Conservation (phyloP, 306 rosid species). For the Cicer bijugum region DNA sequence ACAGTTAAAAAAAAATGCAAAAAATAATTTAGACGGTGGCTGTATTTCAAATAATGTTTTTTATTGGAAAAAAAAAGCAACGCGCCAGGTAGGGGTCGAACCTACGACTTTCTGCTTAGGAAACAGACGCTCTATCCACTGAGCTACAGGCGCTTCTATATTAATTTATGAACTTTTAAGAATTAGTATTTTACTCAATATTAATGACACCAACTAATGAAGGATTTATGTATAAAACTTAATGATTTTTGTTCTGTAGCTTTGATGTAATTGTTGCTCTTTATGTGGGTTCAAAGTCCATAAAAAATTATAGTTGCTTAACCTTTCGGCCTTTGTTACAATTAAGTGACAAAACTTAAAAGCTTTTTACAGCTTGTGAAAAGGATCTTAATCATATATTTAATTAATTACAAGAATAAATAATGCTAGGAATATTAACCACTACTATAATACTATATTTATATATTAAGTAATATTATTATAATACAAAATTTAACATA, state of each 20-base stretch:
- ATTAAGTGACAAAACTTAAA: constrained; percentile 30
- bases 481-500: too few relatives aligned
- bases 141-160: constrained; percentile 38
- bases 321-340: constrained; percentile 15
- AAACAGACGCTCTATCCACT: too few relatives aligned
- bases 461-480: not conserved
- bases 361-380: constrained; percentile 7
- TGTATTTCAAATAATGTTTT: too few relatives aligned
- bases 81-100: constrained; percentile 56
- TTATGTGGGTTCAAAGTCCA: constrained; percentile 13
- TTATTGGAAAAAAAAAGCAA: too few relatives aligned
- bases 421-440: constrained; percentile 18
- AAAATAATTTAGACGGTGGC: too few relatives aligned
- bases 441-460: not conserved
- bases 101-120: constrained; percentile 56
- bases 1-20: too few relatives aligned
- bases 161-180: rapidly evolving
- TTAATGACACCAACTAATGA: too few relatives aligned
- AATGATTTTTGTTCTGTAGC: not conserved
- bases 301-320: not conserved
- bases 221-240: not conserved
- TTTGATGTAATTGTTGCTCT: not conserved
- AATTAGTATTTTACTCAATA: too few relatives aligned
- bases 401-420: constrained; percentile 8
- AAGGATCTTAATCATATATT: not conserved